Evolutionary conservation across 75 land plant genomes (phyloP).

Genomic region (Pinus taeda): DNA sequence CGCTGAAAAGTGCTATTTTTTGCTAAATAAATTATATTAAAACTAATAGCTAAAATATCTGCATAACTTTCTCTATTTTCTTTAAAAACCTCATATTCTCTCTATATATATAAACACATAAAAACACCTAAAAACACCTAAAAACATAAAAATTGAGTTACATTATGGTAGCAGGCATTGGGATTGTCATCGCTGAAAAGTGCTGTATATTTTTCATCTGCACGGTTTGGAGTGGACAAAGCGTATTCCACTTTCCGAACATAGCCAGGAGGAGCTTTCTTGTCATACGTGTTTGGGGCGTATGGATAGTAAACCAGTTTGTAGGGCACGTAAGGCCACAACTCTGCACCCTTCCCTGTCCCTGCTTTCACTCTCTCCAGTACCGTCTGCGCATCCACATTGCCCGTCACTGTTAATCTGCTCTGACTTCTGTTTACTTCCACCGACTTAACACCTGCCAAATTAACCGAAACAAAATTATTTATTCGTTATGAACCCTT

Average conservation of each 20-base stretch:
- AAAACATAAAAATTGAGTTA: neutral
- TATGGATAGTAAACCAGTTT: conserved; percentile 51
- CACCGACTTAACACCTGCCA: conserved; percentile 37
- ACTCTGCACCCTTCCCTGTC: conserved; percentile 59
- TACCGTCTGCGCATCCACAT: conserved; percentile 57
- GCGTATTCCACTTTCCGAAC: conserved; percentile 36
- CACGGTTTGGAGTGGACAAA: neutral
- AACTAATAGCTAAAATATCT: no score
- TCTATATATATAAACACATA: no score
- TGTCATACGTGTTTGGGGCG: conserved; percentile 52
- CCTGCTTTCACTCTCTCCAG: conserved; percentile 39
- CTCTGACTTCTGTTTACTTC: conserved; percentile 46
- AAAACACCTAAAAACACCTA: no score
- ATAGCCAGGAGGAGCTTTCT: conserved; percentile 66
- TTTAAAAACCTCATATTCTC: no score
- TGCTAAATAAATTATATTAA: no score
- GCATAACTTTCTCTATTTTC: no score
- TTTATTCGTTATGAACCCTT: no score
- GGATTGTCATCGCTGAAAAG: conserved; percentile 7
- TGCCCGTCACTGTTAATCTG: conserved; percentile 62
- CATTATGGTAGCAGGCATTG: conserved; percentile 13
- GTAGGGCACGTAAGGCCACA: conserved; percentile 72
- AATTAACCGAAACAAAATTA: neutral
- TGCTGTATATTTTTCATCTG: conserved; percentile 2
- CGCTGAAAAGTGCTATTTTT: no score